phyloP scores from a whole-genome alignment of 495 filamentous ascomycete genomes.

The Staphylotrichum tortipilum region DNA sequence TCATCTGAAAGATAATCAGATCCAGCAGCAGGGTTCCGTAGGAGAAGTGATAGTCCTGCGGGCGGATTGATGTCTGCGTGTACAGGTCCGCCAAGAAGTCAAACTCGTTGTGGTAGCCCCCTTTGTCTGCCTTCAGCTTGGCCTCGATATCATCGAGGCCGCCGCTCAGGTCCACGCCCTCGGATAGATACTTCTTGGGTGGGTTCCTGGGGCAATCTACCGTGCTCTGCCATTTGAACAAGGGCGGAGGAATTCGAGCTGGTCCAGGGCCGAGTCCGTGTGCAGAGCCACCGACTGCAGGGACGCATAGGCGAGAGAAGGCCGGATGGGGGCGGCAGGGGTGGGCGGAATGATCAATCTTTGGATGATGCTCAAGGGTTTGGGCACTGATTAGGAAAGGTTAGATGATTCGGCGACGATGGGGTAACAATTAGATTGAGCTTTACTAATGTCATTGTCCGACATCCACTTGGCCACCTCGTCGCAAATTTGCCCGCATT shows the following conservation, averaged over 20 bases:
- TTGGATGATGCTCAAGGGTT: neutral
- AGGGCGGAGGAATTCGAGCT: constrained; percentile 12
- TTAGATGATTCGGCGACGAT: too few relatives aligned
- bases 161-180: constrained; percentile 33
- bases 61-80: neutral
- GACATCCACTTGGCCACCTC: neutral
- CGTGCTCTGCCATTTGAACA: constrained; percentile 28
- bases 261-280: constrained; percentile 2
- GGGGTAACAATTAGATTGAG: too few relatives aligned
- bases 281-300: constrained; percentile 16
- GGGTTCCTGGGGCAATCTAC: constrained; percentile 36
- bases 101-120: constrained; percentile 37
- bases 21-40: constrained; percentile 1
- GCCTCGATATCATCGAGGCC: constrained; percentile 29
- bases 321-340: constrained; percentile 10
- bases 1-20: constrained; percentile 9
- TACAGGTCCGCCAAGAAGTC: constrained; percentile 38
- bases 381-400: neutral
- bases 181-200: constrained; percentile 31
- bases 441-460: constrained; percentile 10
- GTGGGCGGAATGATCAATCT: neutral
- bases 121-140: constrained; percentile 7
- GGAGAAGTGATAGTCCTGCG: constrained; percentile 12
- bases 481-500: constrained; percentile 2
- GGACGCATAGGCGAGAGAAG: constrained; percentile 10